Evolutionary conservation across 768 basidiomycete species (phyloP).

Genomic region (Leccinellum rugosiceps): DNA sequence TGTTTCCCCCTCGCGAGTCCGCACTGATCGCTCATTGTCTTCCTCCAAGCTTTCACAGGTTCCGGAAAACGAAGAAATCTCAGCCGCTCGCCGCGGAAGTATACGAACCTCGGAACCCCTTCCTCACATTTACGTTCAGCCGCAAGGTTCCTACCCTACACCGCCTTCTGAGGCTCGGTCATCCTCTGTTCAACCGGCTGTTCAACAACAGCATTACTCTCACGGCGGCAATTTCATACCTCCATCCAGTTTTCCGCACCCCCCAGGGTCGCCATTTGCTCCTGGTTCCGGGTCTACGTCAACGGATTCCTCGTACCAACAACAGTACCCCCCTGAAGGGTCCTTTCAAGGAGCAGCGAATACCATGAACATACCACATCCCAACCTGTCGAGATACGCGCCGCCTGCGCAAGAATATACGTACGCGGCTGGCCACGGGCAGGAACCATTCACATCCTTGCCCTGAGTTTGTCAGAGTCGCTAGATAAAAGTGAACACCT

Average conservation of each 20-base stretch:
- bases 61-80: slow-evolving; percentile 22
- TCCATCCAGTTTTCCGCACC: slow-evolving; percentile 7
- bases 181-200: slow-evolving; percentile 15
- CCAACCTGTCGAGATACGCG: slow-evolving; percentile 15
- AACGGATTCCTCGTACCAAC: slow-evolving; percentile 12
- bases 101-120: slow-evolving; percentile 20
- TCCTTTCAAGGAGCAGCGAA: slow-evolving; percentile 12
- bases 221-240: slow-evolving; percentile 13
- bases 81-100: slow-evolving; percentile 24
- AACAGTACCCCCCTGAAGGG: slow-evolving; percentile 19
- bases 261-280: slow-evolving; percentile 17
- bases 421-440: slow-evolving; percentile 20
- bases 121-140: slow-evolving; percentile 23
- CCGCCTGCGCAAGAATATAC: slow-evolving; percentile 21
- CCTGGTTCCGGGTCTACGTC: slow-evolving; percentile 12
- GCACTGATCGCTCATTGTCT: neutral
- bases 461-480: slow-evolving; percentile 7
- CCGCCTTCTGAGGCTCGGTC: slow-evolving; percentile 17
- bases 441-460: slow-evolving; percentile 23
- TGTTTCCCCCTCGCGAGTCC: neutral
- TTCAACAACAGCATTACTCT: slow-evolving; percentile 19
- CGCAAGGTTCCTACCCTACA: slow-evolving; percentile 14
- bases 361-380: slow-evolving; percentile 13
- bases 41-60: slow-evolving; percentile 18
- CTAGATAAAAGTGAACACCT: slow-evolving; percentile 1